Evolutionary conservation across 345 rosid species (phyloP).

Genomic region (Euphorbia peplus): DNA sequence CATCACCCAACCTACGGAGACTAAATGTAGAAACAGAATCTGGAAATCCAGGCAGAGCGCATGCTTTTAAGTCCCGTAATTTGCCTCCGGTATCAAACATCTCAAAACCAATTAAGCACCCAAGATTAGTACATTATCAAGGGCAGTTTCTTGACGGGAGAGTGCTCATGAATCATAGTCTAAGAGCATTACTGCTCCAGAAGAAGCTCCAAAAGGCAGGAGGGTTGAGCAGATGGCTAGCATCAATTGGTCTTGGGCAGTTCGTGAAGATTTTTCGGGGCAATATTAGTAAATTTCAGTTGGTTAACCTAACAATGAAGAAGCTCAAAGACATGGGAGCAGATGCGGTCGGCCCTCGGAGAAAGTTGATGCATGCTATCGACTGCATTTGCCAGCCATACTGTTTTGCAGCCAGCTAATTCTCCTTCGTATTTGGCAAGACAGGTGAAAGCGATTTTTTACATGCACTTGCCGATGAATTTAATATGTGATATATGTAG

Average conservation of each 20-base stretch:
- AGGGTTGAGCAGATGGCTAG: constrained; percentile 72
- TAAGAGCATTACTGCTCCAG: constrained; percentile 68
- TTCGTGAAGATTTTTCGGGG: constrained; percentile 65
- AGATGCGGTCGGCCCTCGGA: constrained; percentile 82
- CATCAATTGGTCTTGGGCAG: constrained; percentile 72
- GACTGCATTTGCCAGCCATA: constrained; percentile 71
- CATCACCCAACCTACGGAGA: constrained; percentile 21
- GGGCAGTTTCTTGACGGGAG: constrained; percentile 38
- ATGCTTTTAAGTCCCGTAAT: constrained; percentile 14
- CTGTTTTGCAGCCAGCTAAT: constrained; percentile 36
- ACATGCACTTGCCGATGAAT: background rate
- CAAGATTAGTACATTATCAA: constrained; percentile 35
- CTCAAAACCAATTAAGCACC: constrained; percentile 33
- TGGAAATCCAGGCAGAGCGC: constrained; percentile 8
- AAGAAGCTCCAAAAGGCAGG: constrained; percentile 74
- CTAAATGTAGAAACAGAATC: constrained; percentile 18
- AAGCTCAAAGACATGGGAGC: constrained; percentile 98
- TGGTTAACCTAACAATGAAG: constrained; percentile 82
- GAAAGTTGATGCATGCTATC: constrained; percentile 94
- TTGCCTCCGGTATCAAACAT: constrained; percentile 25
- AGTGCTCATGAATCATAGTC: constrained; percentile 41
- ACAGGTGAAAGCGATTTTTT: background rate
- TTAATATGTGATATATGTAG: background rate
- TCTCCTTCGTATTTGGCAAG: background rate
- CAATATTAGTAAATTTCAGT: constrained; percentile 58